Base-by-base conservation (phyloP, 1,139 yeast species). In the Hyphopichia pseudoburtonii region DNA sequence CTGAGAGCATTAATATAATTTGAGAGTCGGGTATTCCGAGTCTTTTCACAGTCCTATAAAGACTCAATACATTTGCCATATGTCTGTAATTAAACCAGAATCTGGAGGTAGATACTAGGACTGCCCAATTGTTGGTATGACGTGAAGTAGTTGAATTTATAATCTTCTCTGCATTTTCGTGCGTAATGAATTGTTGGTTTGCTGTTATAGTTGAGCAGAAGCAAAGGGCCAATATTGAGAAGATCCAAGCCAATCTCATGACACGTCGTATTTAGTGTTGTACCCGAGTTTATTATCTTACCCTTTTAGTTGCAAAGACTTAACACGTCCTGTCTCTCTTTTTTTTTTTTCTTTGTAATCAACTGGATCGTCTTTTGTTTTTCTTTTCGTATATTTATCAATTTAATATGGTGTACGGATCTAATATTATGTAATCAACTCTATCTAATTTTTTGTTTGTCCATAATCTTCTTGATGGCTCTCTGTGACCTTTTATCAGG, bases 71-170 rank as follows among this genome's bases (percentile, higher is more conserved):
- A 61, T 92, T 92, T 32, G 98, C 98, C 90, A 92, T 88, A 62
- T 92, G 99, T 58, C 97, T 75, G 58, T 92, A 92, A 61, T 92
- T 92, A 72, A 92, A 92, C 99, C 99, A 92, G 63, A 92, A 92
- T 45, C 97, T 72, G 4, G 97, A 89, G 1, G 98, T 90, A 3
- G 96, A 89, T 23, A 92, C 96, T 36, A 92, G 66, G 4, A 92
- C 97, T 0, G 98, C 98, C 95, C 95, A 86, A 60, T 86, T 86
- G 57, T 86, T 86, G 17, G 94, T 85, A 54, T 84, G 90, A 34
- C 70, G 65, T 3, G 82, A 68, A n/a, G 49, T 50, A 28, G 45
- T 44, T 5, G 44, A 30, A 30, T 37, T 43, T 25, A 64, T 57
- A 29, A 58, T 50, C 12, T 52, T 40, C 23, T 52, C 58, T 2